Percentiles rank a stretch among this genome's conserved stretches.
These are phyloP conservation scores for Kuraishia floccosa DNA, from an alignment of 805 yeast genomes.

Conservation along the genomic window DNA sequence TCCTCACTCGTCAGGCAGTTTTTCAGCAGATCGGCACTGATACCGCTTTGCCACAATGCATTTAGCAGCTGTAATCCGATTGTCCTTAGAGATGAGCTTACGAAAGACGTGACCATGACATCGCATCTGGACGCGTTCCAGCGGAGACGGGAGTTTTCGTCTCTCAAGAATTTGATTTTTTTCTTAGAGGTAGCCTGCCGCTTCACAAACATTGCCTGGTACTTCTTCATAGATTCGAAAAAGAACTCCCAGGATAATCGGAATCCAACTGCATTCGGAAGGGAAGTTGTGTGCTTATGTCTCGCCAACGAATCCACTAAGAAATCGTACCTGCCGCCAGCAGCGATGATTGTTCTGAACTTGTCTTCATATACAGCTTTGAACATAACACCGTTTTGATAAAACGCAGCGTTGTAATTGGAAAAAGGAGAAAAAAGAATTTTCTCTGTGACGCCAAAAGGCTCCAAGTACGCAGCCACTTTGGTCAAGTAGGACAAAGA, in stretches of 20 bases:
- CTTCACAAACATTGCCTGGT: conserved; percentile 23
- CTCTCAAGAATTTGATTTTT: conserved; percentile 22
- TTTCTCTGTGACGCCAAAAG: conserved; percentile 47
- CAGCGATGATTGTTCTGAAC: conserved; percentile 47
- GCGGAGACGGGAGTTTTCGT: conserved; percentile 19
- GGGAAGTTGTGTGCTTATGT: conserved; percentile 15
- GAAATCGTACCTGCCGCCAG: conserved; percentile 90
- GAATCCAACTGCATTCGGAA: conserved; percentile 74
- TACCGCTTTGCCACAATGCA: conserved; percentile 64
- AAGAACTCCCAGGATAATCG: conserved; percentile 67
- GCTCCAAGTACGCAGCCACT: conserved; percentile 40
- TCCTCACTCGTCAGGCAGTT: conserved; percentile 47
- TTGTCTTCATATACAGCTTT: conserved; percentile 67
- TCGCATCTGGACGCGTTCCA: conserved; percentile 65
- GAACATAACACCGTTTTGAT: conserved; percentile 77
- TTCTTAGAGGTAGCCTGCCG: conserved; percentile 7
- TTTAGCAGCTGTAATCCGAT: conserved; percentile 55
- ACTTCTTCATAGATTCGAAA: conserved; percentile 36
- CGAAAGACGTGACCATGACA: conserved; percentile 65
- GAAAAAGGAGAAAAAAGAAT: conserved; percentile 71
- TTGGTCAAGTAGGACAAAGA: conserved; percentile 51
- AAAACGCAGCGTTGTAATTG: conserved; percentile 73
- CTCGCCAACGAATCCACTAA: conserved; percentile 59
- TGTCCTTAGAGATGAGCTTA: conserved; percentile 41
- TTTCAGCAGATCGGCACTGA: conserved; percentile 62